phyloP scores from a whole-genome alignment of 495 filamentous ascomycete species.

The Annulohypoxylon bovei region DNA sequence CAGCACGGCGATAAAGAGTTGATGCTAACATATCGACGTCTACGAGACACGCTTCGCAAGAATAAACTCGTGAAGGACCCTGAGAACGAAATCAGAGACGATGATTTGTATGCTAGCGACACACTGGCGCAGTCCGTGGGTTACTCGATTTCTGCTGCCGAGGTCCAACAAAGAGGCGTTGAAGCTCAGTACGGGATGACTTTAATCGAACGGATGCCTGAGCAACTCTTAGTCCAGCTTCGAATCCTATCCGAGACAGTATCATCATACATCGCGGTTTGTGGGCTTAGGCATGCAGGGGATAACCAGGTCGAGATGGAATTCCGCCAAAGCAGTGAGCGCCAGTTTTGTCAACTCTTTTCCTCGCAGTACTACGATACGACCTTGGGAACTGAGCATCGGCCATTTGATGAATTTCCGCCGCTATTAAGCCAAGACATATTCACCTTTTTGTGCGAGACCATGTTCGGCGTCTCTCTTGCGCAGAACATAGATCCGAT shows the following conservation, averaged over 20 bases:
- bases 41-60: constrained; percentile 77
- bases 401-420: constrained; percentile 60
- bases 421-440: constrained; percentile 80
- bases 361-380: constrained; percentile 60
- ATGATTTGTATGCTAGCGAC: constrained; percentile 71
- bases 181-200: constrained; percentile 78
- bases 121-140: constrained; percentile 79
- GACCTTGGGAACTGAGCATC: constrained; percentile 39
- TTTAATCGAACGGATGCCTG: constrained; percentile 84
- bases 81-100: constrained; percentile 39
- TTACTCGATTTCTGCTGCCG: constrained; percentile 86
- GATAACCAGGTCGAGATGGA: constrained; percentile 71
- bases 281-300: constrained; percentile 67
- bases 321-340: constrained; percentile 72
- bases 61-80: constrained; percentile 66
- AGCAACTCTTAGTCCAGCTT: constrained; percentile 84
- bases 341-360: constrained; percentile 83
- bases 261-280: constrained; percentile 82
- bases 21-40: constrained; percentile 78
- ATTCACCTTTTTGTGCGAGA: constrained; percentile 88
- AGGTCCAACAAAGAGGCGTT: constrained; percentile 91
- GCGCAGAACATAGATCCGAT: constrained; percentile 73
- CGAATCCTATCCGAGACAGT: constrained; percentile 90
- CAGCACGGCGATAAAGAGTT: constrained; percentile 72
- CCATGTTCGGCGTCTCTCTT: constrained; percentile 66